Conservation (phyloP, 768 basidiomycete genomes). For the Suillus discolor region DNA sequence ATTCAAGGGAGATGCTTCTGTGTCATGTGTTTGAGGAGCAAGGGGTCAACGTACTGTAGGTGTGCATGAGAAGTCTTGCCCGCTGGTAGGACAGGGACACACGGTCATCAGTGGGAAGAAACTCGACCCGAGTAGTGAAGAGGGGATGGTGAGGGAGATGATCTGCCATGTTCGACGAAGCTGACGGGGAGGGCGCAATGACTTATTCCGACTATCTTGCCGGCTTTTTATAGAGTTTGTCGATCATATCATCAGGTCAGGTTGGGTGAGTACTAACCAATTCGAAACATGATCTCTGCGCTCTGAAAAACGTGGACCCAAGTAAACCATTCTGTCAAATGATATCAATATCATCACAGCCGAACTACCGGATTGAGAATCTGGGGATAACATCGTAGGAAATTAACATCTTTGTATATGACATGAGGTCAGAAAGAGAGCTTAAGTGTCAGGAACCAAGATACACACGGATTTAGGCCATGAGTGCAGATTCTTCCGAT, state of each 20-base stretch:
- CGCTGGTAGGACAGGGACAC: constrained; percentile 53
- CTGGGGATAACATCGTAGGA: constrained; percentile 16
- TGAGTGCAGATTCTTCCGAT: constrained; percentile 14
- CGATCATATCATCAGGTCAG: constrained; percentile 15
- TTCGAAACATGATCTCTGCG: constrained; percentile 13
- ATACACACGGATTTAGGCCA: constrained; percentile 16
- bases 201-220: constrained; percentile 19
- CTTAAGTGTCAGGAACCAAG: constrained; percentile 15
- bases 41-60: constrained; percentile 42
- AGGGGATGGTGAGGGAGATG: constrained; percentile 40
- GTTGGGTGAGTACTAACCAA: constrained; percentile 16
- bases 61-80: constrained; percentile 49
- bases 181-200: constrained; percentile 12
- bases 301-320: constrained; percentile 13
- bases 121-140: constrained; percentile 46
- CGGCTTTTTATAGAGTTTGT: constrained; percentile 23
- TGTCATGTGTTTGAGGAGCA: neutral
- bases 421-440: constrained; percentile 17
- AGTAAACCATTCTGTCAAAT: constrained; percentile 15
- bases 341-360: constrained; percentile 18
- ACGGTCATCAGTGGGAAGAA: constrained; percentile 47
- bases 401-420: constrained; percentile 14
- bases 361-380: constrained; percentile 20
- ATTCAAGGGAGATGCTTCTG: neutral
- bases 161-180: constrained; percentile 12